These are phyloP conservation scores for Viola pubescens DNA, from an alignment of 441 rosid genomes.

Conservation along the genomic window DNA sequence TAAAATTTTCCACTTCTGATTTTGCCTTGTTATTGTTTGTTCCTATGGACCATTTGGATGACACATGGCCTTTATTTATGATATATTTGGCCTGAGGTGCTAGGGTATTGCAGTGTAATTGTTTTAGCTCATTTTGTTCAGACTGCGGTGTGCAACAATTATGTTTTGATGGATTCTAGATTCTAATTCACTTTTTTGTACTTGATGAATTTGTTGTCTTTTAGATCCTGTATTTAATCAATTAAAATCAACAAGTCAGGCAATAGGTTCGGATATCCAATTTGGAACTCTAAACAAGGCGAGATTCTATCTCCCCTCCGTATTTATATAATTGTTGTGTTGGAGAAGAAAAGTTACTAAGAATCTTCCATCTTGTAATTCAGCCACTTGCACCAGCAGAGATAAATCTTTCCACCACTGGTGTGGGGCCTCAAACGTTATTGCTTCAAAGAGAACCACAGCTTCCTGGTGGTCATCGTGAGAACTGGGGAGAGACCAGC, in stretches of 20 bases:
- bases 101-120: neutral
- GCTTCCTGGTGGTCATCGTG: slow-evolving; percentile 34
- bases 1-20: neutral
- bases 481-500: slow-evolving; percentile 56
- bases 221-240: slow-evolving; percentile 48
- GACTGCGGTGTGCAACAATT: neutral
- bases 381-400: slow-evolving; percentile 38
- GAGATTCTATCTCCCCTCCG: slow-evolving; percentile 7
- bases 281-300: slow-evolving; percentile 47
- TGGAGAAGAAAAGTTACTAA: slow-evolving; percentile 13
- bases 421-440: slow-evolving; percentile 32
- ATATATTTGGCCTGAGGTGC: neutral
- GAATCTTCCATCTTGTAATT: slow-evolving; percentile 4
- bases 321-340: slow-evolving; percentile 8
- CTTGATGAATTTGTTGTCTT: slow-evolving; percentile 9
- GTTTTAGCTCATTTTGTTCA: neutral
- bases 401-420: slow-evolving; percentile 27
- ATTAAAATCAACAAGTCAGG: slow-evolving; percentile 41
- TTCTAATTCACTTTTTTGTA: neutral
- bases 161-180: neutral
- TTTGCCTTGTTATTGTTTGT: neutral
- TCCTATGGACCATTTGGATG: neutral
- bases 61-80: neutral
- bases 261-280: slow-evolving; percentile 37
- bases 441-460: slow-evolving; percentile 33